These are phyloP conservation scores for Metschnikowia colocasiae DNA, from an alignment of 805 yeast genomes.

Conservation along the genomic window DNA sequence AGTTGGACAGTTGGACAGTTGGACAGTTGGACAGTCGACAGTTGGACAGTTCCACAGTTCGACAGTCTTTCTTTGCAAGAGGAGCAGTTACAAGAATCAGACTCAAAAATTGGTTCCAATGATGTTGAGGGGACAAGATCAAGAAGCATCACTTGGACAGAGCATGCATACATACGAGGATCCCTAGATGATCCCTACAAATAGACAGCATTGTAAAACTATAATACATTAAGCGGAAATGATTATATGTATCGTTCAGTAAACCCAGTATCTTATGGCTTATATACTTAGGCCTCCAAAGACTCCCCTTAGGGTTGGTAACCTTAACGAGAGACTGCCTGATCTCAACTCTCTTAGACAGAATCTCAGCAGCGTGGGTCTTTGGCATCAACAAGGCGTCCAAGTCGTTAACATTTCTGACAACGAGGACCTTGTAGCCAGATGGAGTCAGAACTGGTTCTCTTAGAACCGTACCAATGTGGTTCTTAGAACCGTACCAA, in stretches of 20 bases:
- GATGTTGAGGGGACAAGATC: constrained; percentile 40
- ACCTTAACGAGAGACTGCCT: constrained; percentile 98
- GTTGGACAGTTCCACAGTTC: too few species aligned
- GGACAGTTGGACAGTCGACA: too few species aligned
- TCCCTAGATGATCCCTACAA: constrained; percentile 9
- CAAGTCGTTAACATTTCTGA: constrained; percentile 88
- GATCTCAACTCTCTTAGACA: constrained; percentile 96
- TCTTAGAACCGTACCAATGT: too few species aligned
- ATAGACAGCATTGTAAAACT: neutral
- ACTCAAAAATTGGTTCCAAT: constrained; percentile 21
- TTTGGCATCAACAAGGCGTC: constrained; percentile 94
- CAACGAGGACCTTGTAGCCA: constrained; percentile 97
- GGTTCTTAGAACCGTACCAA: too few species aligned
- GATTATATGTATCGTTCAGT: constrained; percentile 22
- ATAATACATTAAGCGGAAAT: constrained; percentile 7
- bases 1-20: too few species aligned
- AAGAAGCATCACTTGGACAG: constrained; percentile 39
- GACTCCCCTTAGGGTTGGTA: constrained; percentile 99
- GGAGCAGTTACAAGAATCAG: constrained; percentile 13
- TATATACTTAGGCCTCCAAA: constrained; percentile 79
- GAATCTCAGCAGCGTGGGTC: constrained; percentile 99
- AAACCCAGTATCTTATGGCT: constrained; percentile 18
- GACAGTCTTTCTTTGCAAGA: too few species aligned
- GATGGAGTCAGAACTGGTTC: constrained; percentile 93
- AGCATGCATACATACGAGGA: constrained; percentile 32